phyloP scores from a whole-genome alignment of 2,329 filamentous ascomycete species.

The Penicillium sp. region DNA sequence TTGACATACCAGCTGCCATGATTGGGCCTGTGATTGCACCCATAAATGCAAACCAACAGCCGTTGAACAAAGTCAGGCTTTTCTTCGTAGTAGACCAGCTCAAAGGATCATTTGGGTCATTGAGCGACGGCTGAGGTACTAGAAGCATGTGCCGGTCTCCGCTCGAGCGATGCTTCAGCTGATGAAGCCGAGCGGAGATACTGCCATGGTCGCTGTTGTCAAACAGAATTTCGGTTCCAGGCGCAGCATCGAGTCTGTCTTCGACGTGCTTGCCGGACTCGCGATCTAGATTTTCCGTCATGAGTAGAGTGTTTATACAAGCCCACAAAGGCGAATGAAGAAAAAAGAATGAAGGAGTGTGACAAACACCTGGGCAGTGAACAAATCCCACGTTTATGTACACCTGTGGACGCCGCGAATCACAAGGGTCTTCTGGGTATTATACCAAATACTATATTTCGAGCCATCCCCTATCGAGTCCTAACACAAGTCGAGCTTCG shows the following conservation, averaged over 20 bases:
- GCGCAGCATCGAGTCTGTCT: background rate
- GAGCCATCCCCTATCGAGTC: background rate
- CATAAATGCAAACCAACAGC: constrained; percentile 20
- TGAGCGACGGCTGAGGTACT: constrained; percentile 15
- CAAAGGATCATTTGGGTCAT: constrained; percentile 18
- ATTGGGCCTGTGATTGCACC: constrained; percentile 21
- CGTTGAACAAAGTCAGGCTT: constrained; percentile 14
- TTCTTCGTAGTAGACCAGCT: constrained; percentile 17
- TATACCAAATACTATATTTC: background rate
- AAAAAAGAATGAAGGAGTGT: background rate
- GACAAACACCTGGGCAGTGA: background rate
- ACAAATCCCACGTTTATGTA: background rate
- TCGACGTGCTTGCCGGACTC: background rate
- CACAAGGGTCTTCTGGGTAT: background rate
- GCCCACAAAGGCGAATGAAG: background rate
- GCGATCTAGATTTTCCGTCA: background rate
- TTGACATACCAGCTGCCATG: constrained; percentile 25
- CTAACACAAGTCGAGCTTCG: background rate
- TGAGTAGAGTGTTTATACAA: background rate
- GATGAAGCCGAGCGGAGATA: constrained; percentile 22
- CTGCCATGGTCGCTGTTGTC: constrained; percentile 2
- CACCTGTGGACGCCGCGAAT: background rate
- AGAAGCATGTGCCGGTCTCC: constrained; percentile 16
- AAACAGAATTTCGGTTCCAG: constrained; percentile 15
- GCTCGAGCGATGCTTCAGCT: constrained; percentile 13